Base-by-base conservation (phyloP, 1,284 basidiomycete genomes). In the Microstroma glucosiphilum region DNA sequence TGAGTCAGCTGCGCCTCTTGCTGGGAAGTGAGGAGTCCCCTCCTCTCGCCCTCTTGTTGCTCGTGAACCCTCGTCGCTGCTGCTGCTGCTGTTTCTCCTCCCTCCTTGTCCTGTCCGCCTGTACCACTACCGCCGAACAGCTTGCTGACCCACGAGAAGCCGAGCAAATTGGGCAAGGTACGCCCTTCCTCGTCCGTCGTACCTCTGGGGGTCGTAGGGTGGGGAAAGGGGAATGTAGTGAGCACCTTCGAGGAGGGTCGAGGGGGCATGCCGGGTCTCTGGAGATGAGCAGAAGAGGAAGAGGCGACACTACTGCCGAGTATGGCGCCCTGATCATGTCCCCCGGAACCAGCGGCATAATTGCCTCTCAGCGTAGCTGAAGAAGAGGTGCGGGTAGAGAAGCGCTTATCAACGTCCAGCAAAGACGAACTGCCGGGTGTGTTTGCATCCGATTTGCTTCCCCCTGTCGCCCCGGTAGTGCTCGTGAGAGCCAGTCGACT, bases 151-250 rank as follows among this genome's bases (percentile, higher is more conserved):
- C 43, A 48, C 12, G 17, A 17, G 43, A 48, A 48, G 21, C 43
- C 43, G 21, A 48, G 43, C 17, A 48, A 17, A 6, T 48, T 48
- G 12, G 30, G 30, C 30, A 37, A 37, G 9, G 30, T 37, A 3
- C 30, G 30, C 9, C 43, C 21, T 21, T 48, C 43, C 17, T 48
- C 43, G 12, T 48, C 43, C 17, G 43, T n/a, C 43, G 17, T 21
- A 6, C 51, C 51, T 26, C 25, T 25, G 7, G 51, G 51, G 6
- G 51, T 54, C 51, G 21, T 25, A 7, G 51, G 51, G 25, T 54
- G 51, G 7, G 51, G 51, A 26, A 54, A 54, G 51, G 51, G 51
- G 19, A 54, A 54, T 6, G 17, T 54, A 26, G 51, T 54, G 51
- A 54, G 21, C 4, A 48, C 43, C 12, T 48, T 48, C 6, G 43